Base-by-base conservation (phyloP, 495 filamentous ascomycete genomes). In the Penicillium waksmanii region DNA sequence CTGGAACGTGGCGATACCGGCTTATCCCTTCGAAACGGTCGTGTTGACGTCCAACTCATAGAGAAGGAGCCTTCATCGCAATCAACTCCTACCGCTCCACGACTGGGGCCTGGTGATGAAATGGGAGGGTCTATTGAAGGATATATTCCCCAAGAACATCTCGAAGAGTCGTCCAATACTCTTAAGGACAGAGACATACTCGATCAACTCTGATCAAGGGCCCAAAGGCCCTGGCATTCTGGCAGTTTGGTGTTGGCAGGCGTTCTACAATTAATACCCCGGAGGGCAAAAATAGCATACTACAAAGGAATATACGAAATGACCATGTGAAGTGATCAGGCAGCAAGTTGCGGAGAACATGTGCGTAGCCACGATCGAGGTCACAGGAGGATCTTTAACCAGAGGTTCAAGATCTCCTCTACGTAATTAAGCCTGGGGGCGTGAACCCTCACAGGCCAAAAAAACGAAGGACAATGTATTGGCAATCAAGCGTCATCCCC, bases 401-500 rank as follows among this genome's bases (percentile, higher is more conserved):
- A 49, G 31, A 27, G 15, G 44, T 48, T 42, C 58, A 52, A 63
- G 54, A 50, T 53, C 54, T 61, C 67, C 65, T 25, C 21, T 70
- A 70, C 67, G 65, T 59, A 60, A 53, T 57, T 58, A 11, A 44
- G 56, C 57, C 61, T 25, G 34, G 53, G 52, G 49, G 27, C 19
- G 38, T 13, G 46, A 21, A 42, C 48, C 60, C 47, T 40, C 42
- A 23, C 49, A 66, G 55, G 60, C 65, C 18, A 21, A 56, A 61
- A 72, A 59, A 76, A 73, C 80, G 69, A 64, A 31, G 61, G 71
- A 75, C 57, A 63, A 68, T 7, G 73, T 75, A 79, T 85, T 95
- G 92, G 92, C 92, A 85, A 90, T 96, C 92, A 91, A 96, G 90
- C 90, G 66, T 95, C 85, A 85, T 90, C 89, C 74, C 78, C 79